Evolutionary conservation across 2,329 filamentous ascomycete species (phyloP).

Genomic region (Sporothrix luriei): DNA sequence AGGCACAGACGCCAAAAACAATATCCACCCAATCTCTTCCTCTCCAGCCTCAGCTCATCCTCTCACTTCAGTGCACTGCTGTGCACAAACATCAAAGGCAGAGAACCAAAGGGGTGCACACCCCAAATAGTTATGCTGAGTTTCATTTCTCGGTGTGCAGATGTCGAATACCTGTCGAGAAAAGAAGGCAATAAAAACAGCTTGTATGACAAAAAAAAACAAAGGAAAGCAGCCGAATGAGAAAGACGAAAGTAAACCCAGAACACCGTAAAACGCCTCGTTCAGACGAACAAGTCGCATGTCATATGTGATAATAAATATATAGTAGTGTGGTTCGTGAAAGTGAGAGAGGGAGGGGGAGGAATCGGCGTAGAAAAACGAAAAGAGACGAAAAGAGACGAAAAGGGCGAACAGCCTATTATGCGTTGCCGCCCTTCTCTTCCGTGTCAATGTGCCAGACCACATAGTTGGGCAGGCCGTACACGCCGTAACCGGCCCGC

Average conservation of each 20-base stretch:
- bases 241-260: constrained; percentile 2
- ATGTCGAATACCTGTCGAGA: background rate
- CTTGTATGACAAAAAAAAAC: background rate
- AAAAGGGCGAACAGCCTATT: constrained; percentile 32
- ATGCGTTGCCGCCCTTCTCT: constrained; percentile 83
- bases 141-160: background rate
- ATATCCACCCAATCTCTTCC: no score
- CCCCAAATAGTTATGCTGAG: no score
- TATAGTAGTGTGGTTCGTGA: constrained; percentile 1
- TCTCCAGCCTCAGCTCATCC: no score
- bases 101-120: no score
- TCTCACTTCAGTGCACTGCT: no score
- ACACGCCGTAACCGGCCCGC: constrained; percentile 87
- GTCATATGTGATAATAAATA: constrained; percentile 26
- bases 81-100: no score
- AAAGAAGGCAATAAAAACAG: background rate
- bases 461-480: constrained; percentile 93
- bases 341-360: background rate
- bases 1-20: no score
- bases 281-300: constrained; percentile 28
- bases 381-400: background rate
- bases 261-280: constrained; percentile 34
- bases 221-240: constrained; percentile 14
- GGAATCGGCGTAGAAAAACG: background rate
- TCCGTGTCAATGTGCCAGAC: constrained; percentile 98